Base-by-base conservation (phyloP, 208 protist genomes). In the Acanthamoeba royreba region DNA sequence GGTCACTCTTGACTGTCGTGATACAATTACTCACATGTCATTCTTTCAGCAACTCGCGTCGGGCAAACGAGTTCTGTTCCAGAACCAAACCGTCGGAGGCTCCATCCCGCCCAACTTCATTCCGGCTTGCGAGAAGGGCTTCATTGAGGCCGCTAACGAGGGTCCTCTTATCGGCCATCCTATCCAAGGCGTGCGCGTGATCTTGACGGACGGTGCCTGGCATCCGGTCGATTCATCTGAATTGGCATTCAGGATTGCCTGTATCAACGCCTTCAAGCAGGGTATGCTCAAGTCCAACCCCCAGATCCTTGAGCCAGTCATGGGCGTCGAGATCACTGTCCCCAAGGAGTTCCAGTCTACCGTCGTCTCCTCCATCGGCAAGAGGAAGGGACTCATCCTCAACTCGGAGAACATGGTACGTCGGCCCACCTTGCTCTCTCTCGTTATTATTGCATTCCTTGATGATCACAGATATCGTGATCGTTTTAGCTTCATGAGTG, bases 191-290 rank as follows among this genome's bases (percentile, higher is more conserved):
- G 98, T 99, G 43, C 97, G 98, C 92, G 98, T 99, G 88, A 97
- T 98, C 90, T 97, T 99, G 33, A 97, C 96, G 49, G 99, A 99
- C 92, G 99, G 99, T 95, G 95, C 94, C 33, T 98, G 98, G 97
- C 99, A 99, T 96, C 97, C 98, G 94, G 99, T 99, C 58, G 99
- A 99, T 96, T 99, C 99, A n/a, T 99, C 97, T 93, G 99, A 99
- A 94, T 95, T 99, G 92, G 99, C 99, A 22, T 99, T 99, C 97
- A 98, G 97, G 94, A 98, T 99, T 89, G 98, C 98, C 31, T 98
- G 98, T 1, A 96, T 98, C 87, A 97, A 98, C 74, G 97, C 99
- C 40, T 99, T 99, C 97, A 97, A 98, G 93, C 98, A 99, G 92
- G 86, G 98, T 40, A 93, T 97, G 94, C 63, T 47, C 53, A 97